Conservation (phyloP, 805 yeast species). For the Nakazawaea wickerhamii region DNA sequence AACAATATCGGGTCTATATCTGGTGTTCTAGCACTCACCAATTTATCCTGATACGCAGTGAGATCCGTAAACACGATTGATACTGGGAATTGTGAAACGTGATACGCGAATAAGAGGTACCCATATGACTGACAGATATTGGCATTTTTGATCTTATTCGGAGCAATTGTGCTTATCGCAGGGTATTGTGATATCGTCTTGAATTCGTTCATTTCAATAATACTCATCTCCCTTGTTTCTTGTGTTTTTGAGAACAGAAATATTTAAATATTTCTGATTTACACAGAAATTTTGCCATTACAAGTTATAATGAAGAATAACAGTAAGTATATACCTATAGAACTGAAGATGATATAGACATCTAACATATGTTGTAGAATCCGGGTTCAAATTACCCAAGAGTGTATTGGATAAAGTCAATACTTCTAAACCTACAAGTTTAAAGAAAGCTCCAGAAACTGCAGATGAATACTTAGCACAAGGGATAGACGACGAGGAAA, state of each 20-base stretch:
- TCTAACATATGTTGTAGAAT: slow-evolving; percentile 12
- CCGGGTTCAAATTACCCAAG: slow-evolving; percentile 16
- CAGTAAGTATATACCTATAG: too few relatives aligned
- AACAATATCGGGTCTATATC: neutral
- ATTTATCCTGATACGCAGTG: neutral
- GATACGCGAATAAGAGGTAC: neutral
- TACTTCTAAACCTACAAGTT: neutral
- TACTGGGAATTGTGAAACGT: neutral
- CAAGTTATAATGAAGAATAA: too few relatives aligned
- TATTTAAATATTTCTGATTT: too few relatives aligned
- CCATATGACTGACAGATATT: slow-evolving; percentile 4
- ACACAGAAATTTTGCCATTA: too few relatives aligned
- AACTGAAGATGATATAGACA: neutral
- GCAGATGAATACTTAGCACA: slow-evolving; percentile 49
- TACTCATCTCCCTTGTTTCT: neutral
- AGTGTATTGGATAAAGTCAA: slow-evolving; percentile 9
- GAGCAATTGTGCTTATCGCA: neutral
- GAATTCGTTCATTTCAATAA: neutral
- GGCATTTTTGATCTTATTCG: slow-evolving; percentile 7
- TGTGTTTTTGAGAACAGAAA: neutral
- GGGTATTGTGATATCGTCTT: slow-evolving; percentile 7
- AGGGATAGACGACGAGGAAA: slow-evolving; percentile 60
- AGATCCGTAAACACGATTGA: slow-evolving; percentile 7
- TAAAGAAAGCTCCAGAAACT: slow-evolving; percentile 27
- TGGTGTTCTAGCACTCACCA: neutral